Evolutionary conservation across 2,329 filamentous ascomycete genomes (phyloP).

Genomic region (Xylaria sp.): DNA sequence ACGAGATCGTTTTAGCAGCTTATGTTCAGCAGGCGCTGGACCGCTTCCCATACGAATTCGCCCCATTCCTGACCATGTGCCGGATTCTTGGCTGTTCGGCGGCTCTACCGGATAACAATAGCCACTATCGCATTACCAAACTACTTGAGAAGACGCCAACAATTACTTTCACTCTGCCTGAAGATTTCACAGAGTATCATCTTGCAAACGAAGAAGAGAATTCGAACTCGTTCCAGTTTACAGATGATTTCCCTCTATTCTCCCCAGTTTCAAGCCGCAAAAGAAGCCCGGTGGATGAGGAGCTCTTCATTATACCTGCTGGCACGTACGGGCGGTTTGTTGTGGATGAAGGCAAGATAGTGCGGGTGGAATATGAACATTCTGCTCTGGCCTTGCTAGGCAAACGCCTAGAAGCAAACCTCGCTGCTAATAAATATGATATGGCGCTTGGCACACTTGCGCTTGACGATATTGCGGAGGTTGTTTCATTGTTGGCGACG

Average conservation of each 20-base stretch:
- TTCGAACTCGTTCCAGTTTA: conserved; percentile 78
- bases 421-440: conserved; percentile 66
- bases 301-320: conserved; percentile 70
- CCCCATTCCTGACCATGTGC: conserved; percentile 80
- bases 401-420: conserved; percentile 76
- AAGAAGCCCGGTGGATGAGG: conserved; percentile 57
- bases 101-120: conserved; percentile 48
- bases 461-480: conserved; percentile 74
- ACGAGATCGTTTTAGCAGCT: conserved; percentile 66
- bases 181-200: conserved; percentile 77
- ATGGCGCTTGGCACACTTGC: conserved; percentile 65
- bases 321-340: conserved; percentile 79
- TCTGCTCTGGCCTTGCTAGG: conserved; percentile 84
- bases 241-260: conserved; percentile 73
- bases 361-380: conserved; percentile 81
- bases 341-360: conserved; percentile 79
- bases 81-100: conserved; percentile 69
- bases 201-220: conserved; percentile 88
- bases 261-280: conserved; percentile 58
- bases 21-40: conserved; percentile 76
- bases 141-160: conserved; percentile 75
- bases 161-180: conserved; percentile 81
- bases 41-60: conserved; percentile 87
- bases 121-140: conserved; percentile 63
- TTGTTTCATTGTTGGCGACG: conserved; percentile 78